A percentile compares a stretch with the other conserved stretches of the same genome.
phyloP scores from a whole-genome alignment of 2,329 filamentous ascomycete species.

The Elsinoe australis region DNA sequence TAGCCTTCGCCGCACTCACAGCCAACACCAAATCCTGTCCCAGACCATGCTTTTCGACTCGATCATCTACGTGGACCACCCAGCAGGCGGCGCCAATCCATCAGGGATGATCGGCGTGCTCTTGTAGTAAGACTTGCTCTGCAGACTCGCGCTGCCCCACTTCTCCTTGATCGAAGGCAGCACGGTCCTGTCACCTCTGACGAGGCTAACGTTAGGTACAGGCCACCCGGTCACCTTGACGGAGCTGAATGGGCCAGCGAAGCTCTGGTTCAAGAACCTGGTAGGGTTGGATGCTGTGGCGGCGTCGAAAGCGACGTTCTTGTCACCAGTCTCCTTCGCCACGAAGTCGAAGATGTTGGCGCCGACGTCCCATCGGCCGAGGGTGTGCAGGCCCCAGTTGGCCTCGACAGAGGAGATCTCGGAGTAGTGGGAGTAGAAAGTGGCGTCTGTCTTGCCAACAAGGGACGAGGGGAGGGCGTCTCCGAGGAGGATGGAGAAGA shows the following conservation, averaged over 20 bases:
- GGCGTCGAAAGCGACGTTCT: constrained; percentile 24
- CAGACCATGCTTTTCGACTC: background rate
- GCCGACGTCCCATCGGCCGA: constrained; percentile 41
- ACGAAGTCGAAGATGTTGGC: constrained; percentile 40
- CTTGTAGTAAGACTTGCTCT: constrained; percentile 26
- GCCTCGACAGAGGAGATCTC: constrained; percentile 39
- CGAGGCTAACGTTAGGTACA: constrained; percentile 27
- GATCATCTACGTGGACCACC: constrained; percentile 20
- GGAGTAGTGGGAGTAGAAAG: constrained; percentile 47
- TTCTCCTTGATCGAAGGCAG: constrained; percentile 26
- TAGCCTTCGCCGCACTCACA: too few species aligned
- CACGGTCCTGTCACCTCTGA: constrained; percentile 27
- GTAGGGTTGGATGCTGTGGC: constrained; percentile 24
- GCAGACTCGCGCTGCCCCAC: constrained; percentile 20
- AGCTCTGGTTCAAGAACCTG: constrained; percentile 30
- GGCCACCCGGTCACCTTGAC: constrained; percentile 25
- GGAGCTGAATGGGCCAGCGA: constrained; percentile 30
- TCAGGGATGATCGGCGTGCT: constrained; percentile 29
- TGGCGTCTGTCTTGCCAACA: constrained; percentile 59
- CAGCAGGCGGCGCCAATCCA: constrained; percentile 29
- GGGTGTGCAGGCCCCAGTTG: constrained; percentile 40
- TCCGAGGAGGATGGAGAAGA: constrained; percentile 65
- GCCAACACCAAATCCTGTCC: background rate
- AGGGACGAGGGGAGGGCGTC: constrained; percentile 61
- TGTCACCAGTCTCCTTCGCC: constrained; percentile 32